Evolutionary conservation across 176 grass and related monocot species (phyloP).

Genomic region (Ensete glaucum): DNA sequence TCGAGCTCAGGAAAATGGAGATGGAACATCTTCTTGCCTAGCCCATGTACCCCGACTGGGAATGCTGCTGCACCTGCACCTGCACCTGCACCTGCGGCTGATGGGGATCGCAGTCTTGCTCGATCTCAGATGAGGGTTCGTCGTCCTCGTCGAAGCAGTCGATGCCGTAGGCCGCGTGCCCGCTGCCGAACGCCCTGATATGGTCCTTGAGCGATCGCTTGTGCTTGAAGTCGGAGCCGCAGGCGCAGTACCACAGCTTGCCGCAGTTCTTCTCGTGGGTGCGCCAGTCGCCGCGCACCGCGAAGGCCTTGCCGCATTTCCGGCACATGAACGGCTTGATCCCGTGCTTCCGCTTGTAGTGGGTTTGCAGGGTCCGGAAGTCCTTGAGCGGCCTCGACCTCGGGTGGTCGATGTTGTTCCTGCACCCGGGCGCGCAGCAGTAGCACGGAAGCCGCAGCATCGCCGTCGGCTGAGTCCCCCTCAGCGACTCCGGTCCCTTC

Average conservation of each 20-base stretch:
- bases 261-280: slow-evolving; percentile 96
- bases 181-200: slow-evolving; percentile 55
- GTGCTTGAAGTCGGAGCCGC: slow-evolving; percentile 93
- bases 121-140: slow-evolving; percentile 47
- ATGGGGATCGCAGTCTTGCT: slow-evolving; percentile 22
- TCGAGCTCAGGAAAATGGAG: too few species aligned
- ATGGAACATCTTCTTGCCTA: too few species aligned
- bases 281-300: slow-evolving; percentile 86
- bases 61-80: not conserved
- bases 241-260: slow-evolving; percentile 91
- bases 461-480: slow-evolving; percentile 71
- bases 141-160: slow-evolving; percentile 70
- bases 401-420: slow-evolving; percentile 82
- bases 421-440: slow-evolving; percentile 76
- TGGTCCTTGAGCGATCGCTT: slow-evolving; percentile 83
- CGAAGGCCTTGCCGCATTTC: slow-evolving; percentile 90
- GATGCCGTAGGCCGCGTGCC: slow-evolving; percentile 56
- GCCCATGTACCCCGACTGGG: too few species aligned
- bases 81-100: not conserved
- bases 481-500: slow-evolving; percentile 65
- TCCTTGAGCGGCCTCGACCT: slow-evolving; percentile 70
- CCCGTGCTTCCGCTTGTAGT: slow-evolving; percentile 86
- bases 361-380: slow-evolving; percentile 80
- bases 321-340: slow-evolving; percentile 98
- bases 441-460: slow-evolving; percentile 85